Evolutionary conservation across 176 grass and related monocot species (phyloP).

Genomic region (Cymbopogon citratus): DNA sequence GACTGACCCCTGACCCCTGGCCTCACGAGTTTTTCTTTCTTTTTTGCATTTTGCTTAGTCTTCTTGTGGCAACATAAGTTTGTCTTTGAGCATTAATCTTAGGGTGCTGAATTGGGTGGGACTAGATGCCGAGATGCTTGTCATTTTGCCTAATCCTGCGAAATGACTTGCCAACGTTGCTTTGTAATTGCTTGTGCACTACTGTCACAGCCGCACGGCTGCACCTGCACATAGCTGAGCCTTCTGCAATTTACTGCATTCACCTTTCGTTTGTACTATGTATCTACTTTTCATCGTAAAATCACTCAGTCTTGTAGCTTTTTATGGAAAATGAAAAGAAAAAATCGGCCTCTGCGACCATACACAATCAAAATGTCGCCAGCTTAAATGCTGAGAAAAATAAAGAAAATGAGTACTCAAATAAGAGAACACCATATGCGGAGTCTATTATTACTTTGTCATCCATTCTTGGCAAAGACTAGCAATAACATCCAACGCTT

Average conservation of each 20-base stretch:
- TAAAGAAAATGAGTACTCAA: too few species aligned
- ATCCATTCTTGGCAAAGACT: too few species aligned
- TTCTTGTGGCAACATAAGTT: conserved; percentile 32
- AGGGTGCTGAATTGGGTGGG: not conserved
- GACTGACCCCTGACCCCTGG: not conserved
- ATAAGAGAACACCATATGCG: too few species aligned
- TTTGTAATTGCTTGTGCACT: not conserved
- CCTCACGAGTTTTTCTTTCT: not conserved
- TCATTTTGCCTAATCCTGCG: conserved; percentile 18
- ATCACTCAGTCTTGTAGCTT: too few species aligned
- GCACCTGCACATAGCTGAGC: not conserved
- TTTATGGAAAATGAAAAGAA: too few species aligned
- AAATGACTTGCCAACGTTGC: conserved; percentile 22
- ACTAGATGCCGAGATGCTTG: not conserved
- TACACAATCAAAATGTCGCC: too few species aligned
- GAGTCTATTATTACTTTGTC: too few species aligned
- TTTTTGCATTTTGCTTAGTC: not conserved
- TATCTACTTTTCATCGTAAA: too few species aligned
- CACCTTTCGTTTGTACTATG: not conserved
- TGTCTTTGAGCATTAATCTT: conserved; percentile 21
- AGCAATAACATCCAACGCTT: too few species aligned
- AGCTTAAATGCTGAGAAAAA: too few species aligned
- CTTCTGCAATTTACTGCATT: not conserved
- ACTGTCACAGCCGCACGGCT: not conserved
- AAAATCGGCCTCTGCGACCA: too few species aligned